These are phyloP conservation scores for Pseudonitzschia pungens DNA, from an alignment of 108 stramenopile species.

Conservation along the genomic window DNA sequence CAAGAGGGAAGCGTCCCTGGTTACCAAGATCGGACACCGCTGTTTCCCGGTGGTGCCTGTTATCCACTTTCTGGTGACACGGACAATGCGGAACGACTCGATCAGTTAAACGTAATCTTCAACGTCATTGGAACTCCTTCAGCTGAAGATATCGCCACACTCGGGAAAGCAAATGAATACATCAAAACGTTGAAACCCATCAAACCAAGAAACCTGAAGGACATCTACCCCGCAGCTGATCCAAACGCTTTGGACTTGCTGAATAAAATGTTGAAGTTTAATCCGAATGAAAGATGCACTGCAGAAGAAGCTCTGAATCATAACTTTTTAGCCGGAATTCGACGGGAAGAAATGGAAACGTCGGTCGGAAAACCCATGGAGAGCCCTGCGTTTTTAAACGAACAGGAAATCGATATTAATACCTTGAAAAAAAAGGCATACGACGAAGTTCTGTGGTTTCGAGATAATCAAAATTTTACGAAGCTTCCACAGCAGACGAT, in stretches of 20 bases:
- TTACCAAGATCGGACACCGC: conserved; percentile 88
- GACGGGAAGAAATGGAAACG: conserved; percentile 63
- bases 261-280: conserved; percentile 91
- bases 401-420: conserved; percentile 58
- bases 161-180: conserved; percentile 81
- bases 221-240: conserved; percentile 77
- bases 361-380: conserved; percentile 48
- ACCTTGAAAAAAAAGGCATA: conserved; percentile 68
- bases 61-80: conserved; percentile 90
- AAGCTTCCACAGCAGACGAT: background rate
- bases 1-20: conserved; percentile 90
- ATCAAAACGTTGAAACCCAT: conserved; percentile 60
- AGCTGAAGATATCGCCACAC: conserved; percentile 75
- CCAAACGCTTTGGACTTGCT: conserved; percentile 86
- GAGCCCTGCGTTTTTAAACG: conserved; percentile 73
- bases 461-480: conserved; percentile 24
- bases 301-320: conserved; percentile 94
- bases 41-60: conserved; percentile 97
- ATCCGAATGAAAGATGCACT: conserved; percentile 86
- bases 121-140: conserved; percentile 90
- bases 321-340: conserved; percentile 77
- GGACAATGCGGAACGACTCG: conserved; percentile 67
- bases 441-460: conserved; percentile 82
- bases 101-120: conserved; percentile 98
- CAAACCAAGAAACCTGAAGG: conserved; percentile 55